phyloP scores from a whole-genome alignment of 352 stramenopile genomes.

The Elongisporangium undulatum region DNA sequence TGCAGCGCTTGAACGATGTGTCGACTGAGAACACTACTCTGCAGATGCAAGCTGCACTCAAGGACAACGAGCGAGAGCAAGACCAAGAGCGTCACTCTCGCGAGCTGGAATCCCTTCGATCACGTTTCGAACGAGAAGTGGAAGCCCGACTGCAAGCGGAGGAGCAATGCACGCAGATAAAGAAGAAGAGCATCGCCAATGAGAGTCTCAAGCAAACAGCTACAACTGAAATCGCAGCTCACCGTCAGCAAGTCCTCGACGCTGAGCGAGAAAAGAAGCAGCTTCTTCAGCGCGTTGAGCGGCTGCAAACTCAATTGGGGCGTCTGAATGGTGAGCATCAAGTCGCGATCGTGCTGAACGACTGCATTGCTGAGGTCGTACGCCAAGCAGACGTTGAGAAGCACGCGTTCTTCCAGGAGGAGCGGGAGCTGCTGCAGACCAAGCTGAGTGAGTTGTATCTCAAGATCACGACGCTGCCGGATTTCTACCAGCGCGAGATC shows the following conservation, averaged over 20 bases:
- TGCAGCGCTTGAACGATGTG: slow-evolving; percentile 56
- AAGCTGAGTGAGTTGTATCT: slow-evolving; percentile 67
- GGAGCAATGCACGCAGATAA: slow-evolving; percentile 19
- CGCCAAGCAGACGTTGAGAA: slow-evolving; percentile 57
- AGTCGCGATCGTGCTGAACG: slow-evolving; percentile 47
- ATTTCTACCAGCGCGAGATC: slow-evolving; percentile 84
- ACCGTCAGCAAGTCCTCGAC: slow-evolving; percentile 21
- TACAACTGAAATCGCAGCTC: slow-evolving; percentile 19
- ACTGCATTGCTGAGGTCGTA: slow-evolving; percentile 53
- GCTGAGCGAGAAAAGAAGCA: slow-evolving; percentile 26
- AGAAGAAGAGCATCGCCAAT: neutral
- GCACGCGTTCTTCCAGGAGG: slow-evolving; percentile 46
- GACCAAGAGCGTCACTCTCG: slow-evolving; percentile 24
- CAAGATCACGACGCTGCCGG: slow-evolving; percentile 79
- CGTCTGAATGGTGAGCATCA: slow-evolving; percentile 35
- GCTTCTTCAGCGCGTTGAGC: slow-evolving; percentile 35
- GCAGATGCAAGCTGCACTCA: slow-evolving; percentile 38
- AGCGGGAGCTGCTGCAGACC: slow-evolving; percentile 66
- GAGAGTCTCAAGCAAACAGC: neutral
- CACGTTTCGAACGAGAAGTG: slow-evolving; percentile 27
- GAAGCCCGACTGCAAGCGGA: slow-evolving; percentile 15
- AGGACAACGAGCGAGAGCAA: slow-evolving; percentile 25
- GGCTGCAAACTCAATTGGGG: slow-evolving; percentile 59
- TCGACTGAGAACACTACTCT: slow-evolving; percentile 46
- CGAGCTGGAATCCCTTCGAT: slow-evolving; percentile 38